Evolutionary conservation across 768 basidiomycete species (phyloP), one percentile per base, ranked within the genome.

Genomic region (Psilocybe sp.): DNA sequence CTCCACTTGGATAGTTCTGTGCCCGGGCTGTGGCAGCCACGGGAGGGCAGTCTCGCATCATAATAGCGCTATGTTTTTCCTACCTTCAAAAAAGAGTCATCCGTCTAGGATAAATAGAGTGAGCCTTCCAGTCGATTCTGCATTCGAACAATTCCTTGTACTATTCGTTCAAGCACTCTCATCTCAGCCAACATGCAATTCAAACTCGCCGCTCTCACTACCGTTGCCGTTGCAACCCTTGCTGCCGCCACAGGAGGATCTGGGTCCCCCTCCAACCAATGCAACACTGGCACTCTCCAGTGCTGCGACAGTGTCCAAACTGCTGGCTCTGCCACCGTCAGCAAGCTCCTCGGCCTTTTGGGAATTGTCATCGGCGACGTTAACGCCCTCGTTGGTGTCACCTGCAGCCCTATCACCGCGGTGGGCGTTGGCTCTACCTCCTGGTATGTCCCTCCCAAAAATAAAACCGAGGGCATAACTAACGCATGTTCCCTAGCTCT

Each of bases 241-340:
- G 50, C 32, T 38, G 37, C 41, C 42, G 49, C 16, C 23, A 46
- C 42, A 10, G 19, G 23, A 1, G 23, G 20, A 11, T 36, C 20
- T 19, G 36, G 37, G 9, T 20, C 36, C 8, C 31, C 44, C 36
- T 39, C 31, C 38, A 52, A 49, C 50, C 51, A 55, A 19, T 61
- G 62, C 56, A 58, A 55, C 50, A 57, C 55, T 33, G 63, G 63
- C 7, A 1, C 45, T 33, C 2, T 62, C 5, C 42, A 47, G 38
- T 64, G 63, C 54, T 64, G 62, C 55, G 54, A 61, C 53, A 16
- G 32, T 15, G 45, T 62, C 12, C 57, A 60, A 20, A 20, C 23
- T 23, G 61, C 60, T 41, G 28, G 58, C 44, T 5, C 7, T 40
- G 11, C 42, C 33, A 11, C 16, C 38, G 12, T 54, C 16, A 47